phyloP scores from a whole-genome alignment of 2,329 filamentous ascomycete species.

The Chaetomium olivaceum region DNA sequence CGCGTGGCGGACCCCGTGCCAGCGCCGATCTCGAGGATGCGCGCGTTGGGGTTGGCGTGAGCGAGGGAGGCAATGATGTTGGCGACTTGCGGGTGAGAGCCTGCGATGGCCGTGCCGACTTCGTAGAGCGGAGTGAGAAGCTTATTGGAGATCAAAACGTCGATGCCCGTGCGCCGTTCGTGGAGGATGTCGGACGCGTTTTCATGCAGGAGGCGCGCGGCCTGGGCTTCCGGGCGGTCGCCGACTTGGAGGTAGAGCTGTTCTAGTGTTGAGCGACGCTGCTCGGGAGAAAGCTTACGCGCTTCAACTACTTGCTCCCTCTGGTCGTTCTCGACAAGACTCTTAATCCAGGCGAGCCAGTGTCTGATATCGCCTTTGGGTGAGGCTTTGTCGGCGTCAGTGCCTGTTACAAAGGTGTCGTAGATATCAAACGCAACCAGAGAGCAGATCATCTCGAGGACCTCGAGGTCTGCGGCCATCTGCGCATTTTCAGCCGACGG shows the following conservation, averaged over 20 bases:
- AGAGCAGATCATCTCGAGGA: neutral
- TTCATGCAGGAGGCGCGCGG: neutral
- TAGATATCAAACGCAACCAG: neutral
- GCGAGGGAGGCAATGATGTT: neutral
- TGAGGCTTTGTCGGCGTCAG: neutral
- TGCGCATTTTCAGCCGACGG: neutral
- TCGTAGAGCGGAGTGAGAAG: neutral
- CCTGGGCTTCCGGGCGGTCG: neutral
- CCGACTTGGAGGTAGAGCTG: neutral
- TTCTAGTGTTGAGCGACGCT: neutral
- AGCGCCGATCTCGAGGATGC: neutral
- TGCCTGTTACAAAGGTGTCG: neutral
- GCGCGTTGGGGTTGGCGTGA: neutral
- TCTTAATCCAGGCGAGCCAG: neutral
- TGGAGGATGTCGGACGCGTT: neutral
- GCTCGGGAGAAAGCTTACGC: neutral
- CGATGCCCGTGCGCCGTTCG: neutral
- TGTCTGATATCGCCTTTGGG: neutral
- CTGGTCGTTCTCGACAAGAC: neutral
- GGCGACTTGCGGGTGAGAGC: neutral
- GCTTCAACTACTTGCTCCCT: neutral
- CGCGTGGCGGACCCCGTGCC: neutral
- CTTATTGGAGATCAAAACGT: neutral
- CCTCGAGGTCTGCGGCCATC: neutral
- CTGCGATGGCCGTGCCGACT: neutral